These are phyloP conservation scores for Bipolaris sorokiniana DNA, from an alignment of 2,329 filamentous ascomycete species.

Conservation along the genomic window DNA sequence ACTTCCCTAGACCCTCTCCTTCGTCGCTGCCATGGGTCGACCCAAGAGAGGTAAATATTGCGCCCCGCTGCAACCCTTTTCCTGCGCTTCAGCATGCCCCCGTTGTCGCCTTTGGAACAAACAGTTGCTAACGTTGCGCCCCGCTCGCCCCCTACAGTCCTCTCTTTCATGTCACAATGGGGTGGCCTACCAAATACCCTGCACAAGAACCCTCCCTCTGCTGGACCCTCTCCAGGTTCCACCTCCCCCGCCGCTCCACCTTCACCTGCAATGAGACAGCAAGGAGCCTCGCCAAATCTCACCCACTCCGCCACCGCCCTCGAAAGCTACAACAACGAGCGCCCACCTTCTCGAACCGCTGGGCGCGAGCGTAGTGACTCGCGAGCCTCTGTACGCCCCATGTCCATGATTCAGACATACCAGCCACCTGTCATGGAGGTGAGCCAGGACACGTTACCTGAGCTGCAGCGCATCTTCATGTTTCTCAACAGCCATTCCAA, in stretches of 20 bases:
- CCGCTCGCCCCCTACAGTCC: conserved; percentile 61
- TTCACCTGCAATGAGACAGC: conserved; percentile 37
- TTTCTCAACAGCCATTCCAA: conserved; percentile 94
- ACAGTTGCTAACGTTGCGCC: conserved; percentile 37
- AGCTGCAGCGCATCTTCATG: conserved; percentile 91
- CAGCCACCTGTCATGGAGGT: conserved; percentile 87
- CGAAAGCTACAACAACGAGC: conserved; percentile 36
- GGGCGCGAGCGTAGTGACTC: conserved; percentile 55
- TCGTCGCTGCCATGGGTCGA: conserved; percentile 41
- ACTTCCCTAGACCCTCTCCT: conserved; percentile 16
- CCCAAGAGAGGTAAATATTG: conserved; percentile 46
- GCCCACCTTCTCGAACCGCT: conserved; percentile 42
- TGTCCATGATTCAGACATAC: conserved; percentile 86
- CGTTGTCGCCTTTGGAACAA: conserved; percentile 11
- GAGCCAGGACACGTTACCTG: conserved; percentile 82
- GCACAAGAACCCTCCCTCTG: conserved; percentile 33
- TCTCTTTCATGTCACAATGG: conserved; percentile 88
- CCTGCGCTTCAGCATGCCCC: conserved; percentile 13
- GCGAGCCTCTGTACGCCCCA: conserved; percentile 68
- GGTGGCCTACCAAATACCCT: conserved; percentile 53
- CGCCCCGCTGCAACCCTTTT: conserved; percentile 9
- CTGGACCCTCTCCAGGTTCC: conserved; percentile 38
- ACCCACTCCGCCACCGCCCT: conserved; percentile 41
- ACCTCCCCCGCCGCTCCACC: conserved; percentile 44
- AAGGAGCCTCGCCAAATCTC: conserved; percentile 23